These are phyloP conservation scores for Claviceps cyperi DNA, from an alignment of 2,329 filamentous ascomycete genomes.

Conservation along the genomic window DNA sequence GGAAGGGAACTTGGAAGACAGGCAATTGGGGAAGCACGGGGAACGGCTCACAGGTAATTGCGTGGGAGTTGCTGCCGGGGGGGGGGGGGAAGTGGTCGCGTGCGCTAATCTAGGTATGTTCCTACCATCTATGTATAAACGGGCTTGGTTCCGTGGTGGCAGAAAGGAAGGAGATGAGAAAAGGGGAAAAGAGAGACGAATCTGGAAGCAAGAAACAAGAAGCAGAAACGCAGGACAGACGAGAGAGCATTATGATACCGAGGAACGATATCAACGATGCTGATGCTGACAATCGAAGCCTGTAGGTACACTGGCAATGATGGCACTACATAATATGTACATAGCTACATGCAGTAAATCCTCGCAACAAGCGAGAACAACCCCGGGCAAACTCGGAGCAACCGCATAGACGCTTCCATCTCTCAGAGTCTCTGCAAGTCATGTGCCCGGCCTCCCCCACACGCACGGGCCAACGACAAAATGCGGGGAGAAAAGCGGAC, in stretches of 20 bases:
- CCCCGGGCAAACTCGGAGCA: background rate
- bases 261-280: background rate
- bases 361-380: background rate
- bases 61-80: too few relatives aligned
- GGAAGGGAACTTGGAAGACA: too few relatives aligned
- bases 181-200: background rate
- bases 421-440: background rate
- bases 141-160: background rate
- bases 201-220: conserved; percentile 7
- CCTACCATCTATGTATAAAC: background rate
- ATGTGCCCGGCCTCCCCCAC: background rate
- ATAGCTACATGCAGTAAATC: background rate
- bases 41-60: too few relatives aligned
- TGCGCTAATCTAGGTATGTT: background rate
- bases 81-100: too few relatives aligned
- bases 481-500: too few relatives aligned
- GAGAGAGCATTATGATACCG: background rate
- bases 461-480: background rate
- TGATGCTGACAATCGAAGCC: too few relatives aligned
- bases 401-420: too few relatives aligned
- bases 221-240: background rate
- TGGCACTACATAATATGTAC: too few relatives aligned
- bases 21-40: too few relatives aligned
- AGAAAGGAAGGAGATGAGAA: background rate
- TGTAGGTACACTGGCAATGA: too few relatives aligned